Conservation (phyloP, 257 asterid species). For the Plantago ovata region DNA sequence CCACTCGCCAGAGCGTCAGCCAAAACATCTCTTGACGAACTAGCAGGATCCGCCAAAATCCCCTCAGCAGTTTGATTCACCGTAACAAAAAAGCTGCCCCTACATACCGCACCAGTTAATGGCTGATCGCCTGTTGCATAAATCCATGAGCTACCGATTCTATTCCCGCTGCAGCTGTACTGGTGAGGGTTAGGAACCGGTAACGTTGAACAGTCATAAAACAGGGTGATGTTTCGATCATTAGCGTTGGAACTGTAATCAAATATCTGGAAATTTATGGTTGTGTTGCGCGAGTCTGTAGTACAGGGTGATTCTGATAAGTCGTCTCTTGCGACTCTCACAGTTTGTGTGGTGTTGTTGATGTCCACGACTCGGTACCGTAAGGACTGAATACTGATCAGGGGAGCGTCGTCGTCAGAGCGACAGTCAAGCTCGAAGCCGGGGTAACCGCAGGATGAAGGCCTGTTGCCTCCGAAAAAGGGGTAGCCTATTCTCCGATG, state of each 20-base stretch:
- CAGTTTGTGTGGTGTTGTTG: background rate
- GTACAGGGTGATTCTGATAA: background rate
- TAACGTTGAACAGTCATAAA: background rate
- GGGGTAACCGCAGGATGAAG: conserved; percentile 37
- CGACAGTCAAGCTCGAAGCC: conserved; percentile 31
- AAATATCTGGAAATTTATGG: background rate
- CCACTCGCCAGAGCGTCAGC: background rate
- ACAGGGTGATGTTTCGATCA: background rate
- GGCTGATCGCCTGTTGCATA: background rate
- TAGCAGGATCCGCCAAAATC: background rate
- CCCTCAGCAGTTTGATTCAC: background rate
- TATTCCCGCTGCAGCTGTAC: background rate
- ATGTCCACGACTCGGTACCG: conserved; percentile 25
- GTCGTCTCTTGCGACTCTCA: background rate
- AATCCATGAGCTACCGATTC: background rate
- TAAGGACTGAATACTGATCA: conserved; percentile 23
- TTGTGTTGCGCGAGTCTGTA: background rate
- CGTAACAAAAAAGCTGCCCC: conserved; percentile 1
- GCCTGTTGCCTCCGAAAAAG: conserved; percentile 33
- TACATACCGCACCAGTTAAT: background rate
- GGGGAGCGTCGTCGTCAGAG: conserved; percentile 14
- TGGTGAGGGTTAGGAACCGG: background rate
- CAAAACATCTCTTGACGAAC: background rate
- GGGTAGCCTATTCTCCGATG: conserved; percentile 18
- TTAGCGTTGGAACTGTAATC: background rate